Percentiles rank a stretch among this genome's conserved stretches.
phyloP scores from a whole-genome alignment of 805 yeast genomes.

The Candida succiphila region DNA sequence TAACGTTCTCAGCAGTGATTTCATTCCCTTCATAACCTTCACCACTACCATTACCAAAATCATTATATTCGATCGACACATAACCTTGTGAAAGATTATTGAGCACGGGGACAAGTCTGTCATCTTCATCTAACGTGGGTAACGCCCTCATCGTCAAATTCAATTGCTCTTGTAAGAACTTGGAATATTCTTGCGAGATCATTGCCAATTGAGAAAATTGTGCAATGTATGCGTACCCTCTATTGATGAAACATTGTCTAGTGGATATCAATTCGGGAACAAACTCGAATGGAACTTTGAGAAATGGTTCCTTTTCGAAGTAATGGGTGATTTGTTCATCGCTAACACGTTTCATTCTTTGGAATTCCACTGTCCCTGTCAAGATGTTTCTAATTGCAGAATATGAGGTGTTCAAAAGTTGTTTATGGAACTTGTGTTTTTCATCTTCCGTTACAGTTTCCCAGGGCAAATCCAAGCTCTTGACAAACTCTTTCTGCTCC shows the following conservation, averaged over 20 bases:
- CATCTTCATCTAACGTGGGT: constrained; percentile 86
- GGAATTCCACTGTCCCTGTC: constrained; percentile 19
- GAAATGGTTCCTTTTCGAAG: constrained; percentile 54
- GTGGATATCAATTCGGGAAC: constrained; percentile 68
- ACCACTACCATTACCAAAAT: constrained; percentile 5
- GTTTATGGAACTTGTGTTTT: constrained; percentile 34
- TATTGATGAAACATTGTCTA: constrained; percentile 56
- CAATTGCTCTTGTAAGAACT: constrained; percentile 39
- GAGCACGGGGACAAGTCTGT: constrained; percentile 75
- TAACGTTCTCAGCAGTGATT: constrained; percentile 54
- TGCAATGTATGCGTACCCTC: constrained; percentile 81
- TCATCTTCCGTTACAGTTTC: constrained; percentile 57
- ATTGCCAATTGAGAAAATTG: constrained; percentile 67
- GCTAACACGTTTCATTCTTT: constrained; percentile 22
- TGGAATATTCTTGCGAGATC: constrained; percentile 58
- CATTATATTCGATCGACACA: constrained; percentile 38
- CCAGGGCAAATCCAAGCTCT: constrained; percentile 60
- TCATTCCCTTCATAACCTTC: constrained; percentile 28
- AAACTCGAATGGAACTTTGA: constrained; percentile 80
- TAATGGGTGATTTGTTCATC: constrained; percentile 45
- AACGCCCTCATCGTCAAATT: constrained; percentile 63
- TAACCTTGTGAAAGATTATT: constrained; percentile 71
- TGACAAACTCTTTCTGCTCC: constrained; percentile 69
- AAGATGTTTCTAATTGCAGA: constrained; percentile 28
- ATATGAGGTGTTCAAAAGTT: constrained; percentile 48